Base-by-base conservation (phyloP, 2,329 filamentous ascomycete genomes). In the Aureobasidium sp. region DNA sequence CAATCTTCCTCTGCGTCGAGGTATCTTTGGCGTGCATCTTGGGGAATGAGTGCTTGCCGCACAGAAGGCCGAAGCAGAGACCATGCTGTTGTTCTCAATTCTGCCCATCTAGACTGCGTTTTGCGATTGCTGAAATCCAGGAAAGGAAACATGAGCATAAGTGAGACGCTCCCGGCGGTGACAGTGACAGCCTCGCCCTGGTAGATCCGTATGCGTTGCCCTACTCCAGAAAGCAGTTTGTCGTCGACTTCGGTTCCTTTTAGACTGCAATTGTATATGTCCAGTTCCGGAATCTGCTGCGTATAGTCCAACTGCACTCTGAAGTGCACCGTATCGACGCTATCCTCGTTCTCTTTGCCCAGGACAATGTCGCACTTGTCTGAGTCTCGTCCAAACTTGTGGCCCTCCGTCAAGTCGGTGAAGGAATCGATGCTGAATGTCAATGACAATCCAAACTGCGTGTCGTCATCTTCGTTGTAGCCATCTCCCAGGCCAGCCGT, bases 1-100 rank as follows among this genome's bases (percentile, higher is more conserved):
- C 57, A 52, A 5, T 50, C 57, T 44, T 50, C 47, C n/a, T 52
- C 45, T 34, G 57, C 57, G 11, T 60, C 57, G 36, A 60, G 57
- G n/a, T 60, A 60, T 34, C 47, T 36, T 16, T 44, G 57, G n/a
- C 57, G 57, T 15, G 47, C 47, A 29, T 60, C 57, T 16, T 16
- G 16, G 2, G 57, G 37, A 3, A 52, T 15, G 2, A 52, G n/a
- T 9, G 47, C 30, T 16, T 44, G 36, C n/a, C 57, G 57, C 8
- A 27, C 5, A 3, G 47, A 25, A 50, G 57, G 36, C 8, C 21
- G 45, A n/a, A 60, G 30, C 8, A 60, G 45, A 13, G 57, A 60
- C 57, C 57, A 60, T 10, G 11, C 36, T 34, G 37, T 52, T 5
- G 42, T 52, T 15, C 37, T 50, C 47, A 60, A 29, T 7, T 60